phyloP scores from a whole-genome alignment of 225 moss, liverwort and hornwort species.

The Rhytidiadelphus loreus region DNA sequence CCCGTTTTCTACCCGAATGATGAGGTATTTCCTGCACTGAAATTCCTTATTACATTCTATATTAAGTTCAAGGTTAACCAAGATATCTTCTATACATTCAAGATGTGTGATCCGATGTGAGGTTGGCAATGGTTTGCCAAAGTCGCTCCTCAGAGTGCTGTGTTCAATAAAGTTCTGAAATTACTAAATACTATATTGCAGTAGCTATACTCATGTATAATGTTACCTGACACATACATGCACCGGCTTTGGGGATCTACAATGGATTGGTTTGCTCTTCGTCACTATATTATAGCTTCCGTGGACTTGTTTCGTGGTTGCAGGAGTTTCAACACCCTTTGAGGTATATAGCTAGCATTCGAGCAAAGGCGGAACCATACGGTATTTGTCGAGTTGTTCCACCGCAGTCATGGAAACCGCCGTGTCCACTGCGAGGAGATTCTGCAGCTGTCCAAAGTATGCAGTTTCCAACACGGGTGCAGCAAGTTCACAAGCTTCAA shows the following conservation, averaged over 20 bases:
- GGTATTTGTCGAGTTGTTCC: constrained; percentile 87
- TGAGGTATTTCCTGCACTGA: constrained; percentile 34
- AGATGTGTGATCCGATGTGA: background rate
- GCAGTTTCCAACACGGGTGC: constrained; percentile 81
- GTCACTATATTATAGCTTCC: background rate
- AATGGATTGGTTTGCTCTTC: background rate
- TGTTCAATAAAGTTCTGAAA: background rate
- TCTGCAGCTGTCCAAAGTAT: constrained; percentile 37
- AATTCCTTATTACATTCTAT: background rate
- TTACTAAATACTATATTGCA: background rate
- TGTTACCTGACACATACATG: background rate
- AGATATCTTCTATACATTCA: background rate
- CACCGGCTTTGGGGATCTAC: background rate
- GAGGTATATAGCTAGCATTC: constrained; percentile 77
- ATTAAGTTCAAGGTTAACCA: background rate
- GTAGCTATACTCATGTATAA: background rate
- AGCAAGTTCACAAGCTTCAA: constrained; percentile 94
- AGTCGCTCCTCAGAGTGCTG: background rate
- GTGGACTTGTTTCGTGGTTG: background rate
- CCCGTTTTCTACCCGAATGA: constrained; percentile 72
- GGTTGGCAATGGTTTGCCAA: background rate
- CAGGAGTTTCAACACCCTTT: constrained; percentile 94
- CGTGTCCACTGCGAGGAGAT: constrained; percentile 60
- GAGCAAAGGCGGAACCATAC: constrained; percentile 68
- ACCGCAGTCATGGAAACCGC: constrained; percentile 71